These are phyloP conservation scores for Lentinula raphanica DNA, from an alignment of 768 basidiomycete genomes.

Conservation along the genomic window DNA sequence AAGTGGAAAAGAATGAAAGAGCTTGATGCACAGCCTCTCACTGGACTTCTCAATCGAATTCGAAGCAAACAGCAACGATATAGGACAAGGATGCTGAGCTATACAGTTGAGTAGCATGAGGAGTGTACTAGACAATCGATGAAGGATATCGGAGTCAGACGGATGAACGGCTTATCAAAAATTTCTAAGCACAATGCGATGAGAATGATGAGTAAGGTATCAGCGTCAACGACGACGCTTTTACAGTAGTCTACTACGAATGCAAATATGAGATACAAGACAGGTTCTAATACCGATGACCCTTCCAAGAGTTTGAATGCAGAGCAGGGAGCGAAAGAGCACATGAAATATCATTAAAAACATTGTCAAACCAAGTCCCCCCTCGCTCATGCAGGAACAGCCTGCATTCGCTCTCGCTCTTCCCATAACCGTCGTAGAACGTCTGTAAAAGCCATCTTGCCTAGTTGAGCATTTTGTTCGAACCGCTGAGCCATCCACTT, in stretches of 20 bases:
- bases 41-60: too few species aligned
- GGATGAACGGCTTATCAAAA: neutral
- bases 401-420: slow-evolving; percentile 49
- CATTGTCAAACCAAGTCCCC: neutral
- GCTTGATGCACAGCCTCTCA: too few species aligned
- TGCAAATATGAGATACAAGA: neutral
- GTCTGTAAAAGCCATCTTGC: slow-evolving; percentile 86
- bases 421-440: slow-evolving; percentile 80
- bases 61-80: too few species aligned
- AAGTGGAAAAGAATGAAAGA: neutral
- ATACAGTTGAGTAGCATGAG: neutral
- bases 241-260: neutral
- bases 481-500: slow-evolving; percentile 84
- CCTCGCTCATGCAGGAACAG: slow-evolving; percentile 15
- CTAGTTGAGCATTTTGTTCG: slow-evolving; percentile 85
- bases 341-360: neutral
- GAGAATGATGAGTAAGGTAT: neutral
- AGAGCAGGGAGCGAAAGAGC: neutral
- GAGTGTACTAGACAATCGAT: neutral
- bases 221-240: neutral
- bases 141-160: neutral
- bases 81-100: too few species aligned
- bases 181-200: neutral
- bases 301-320: neutral
- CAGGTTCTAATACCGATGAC: neutral